Evolutionary conservation across 208 protist genomes (phyloP).

Genomic region (Crithidia mellificae): DNA sequence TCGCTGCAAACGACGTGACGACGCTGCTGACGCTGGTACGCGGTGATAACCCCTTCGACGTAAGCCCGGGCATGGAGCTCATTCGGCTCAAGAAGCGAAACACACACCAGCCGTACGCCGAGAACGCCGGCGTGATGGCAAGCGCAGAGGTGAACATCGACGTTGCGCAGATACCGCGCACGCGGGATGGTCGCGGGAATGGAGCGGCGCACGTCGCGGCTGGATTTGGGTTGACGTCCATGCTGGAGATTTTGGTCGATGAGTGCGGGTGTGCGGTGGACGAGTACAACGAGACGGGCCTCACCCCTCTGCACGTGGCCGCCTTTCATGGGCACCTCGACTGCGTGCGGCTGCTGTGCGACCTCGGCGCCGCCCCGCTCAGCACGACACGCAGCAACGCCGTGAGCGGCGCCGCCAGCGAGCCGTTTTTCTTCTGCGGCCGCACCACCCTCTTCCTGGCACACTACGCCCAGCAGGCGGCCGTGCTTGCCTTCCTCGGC

Average conservation of each 20-base stretch:
- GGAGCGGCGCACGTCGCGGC: constrained; percentile 57
- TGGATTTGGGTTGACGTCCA: constrained; percentile 28
- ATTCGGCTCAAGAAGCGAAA: constrained; percentile 37
- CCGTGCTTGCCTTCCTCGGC: constrained; percentile 21
- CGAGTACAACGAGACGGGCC: constrained; percentile 40
- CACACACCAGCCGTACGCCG: constrained; percentile 20
- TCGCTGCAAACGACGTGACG: constrained; percentile 49
- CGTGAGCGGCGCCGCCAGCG: neutral
- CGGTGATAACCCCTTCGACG: constrained; percentile 64
- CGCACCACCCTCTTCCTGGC: constrained; percentile 53
- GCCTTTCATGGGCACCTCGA: constrained; percentile 42
- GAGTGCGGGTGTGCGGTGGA: constrained; percentile 46
- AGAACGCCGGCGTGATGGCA: constrained; percentile 42
- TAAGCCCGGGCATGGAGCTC: constrained; percentile 59
- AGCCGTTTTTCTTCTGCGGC: constrained; percentile 20
- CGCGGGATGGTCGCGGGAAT: constrained; percentile 41
- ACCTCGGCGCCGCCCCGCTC: constrained; percentile 32
- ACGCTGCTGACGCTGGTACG: constrained; percentile 49
- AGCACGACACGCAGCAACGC: constrained; percentile 17
- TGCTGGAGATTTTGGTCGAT: constrained; percentile 33
- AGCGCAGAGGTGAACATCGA: constrained; percentile 36
- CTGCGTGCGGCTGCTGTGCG: constrained; percentile 34
- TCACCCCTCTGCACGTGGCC: constrained; percentile 54
- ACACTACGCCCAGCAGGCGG: constrained; percentile 39
- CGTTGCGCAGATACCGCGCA: constrained; percentile 20